Evolutionary conservation across 2,329 filamentous ascomycete genomes (phyloP).

Genomic region (Pseudogymnoascus pannorum): DNA sequence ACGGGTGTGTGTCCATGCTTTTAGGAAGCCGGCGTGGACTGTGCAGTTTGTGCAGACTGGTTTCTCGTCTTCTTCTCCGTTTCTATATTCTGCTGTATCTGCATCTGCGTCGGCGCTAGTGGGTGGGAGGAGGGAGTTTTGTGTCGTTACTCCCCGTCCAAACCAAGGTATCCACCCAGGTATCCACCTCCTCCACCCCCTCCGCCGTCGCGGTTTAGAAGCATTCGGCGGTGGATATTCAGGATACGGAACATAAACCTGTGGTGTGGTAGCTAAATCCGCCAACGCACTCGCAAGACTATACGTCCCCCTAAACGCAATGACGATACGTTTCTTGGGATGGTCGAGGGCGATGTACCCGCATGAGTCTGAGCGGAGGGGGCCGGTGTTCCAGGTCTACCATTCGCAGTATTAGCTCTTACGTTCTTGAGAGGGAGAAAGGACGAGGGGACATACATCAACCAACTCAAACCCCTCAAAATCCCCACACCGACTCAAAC

Average conservation of each 20-base stretch:
- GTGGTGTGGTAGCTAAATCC: slow-evolving; percentile 81
- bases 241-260: slow-evolving; percentile 85
- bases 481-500: slow-evolving; percentile 75
- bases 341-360: slow-evolving; percentile 92
- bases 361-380: slow-evolving; percentile 80
- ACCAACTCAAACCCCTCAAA: slow-evolving; percentile 75
- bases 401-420: neutral
- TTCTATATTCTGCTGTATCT: too few species aligned
- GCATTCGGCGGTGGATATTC: slow-evolving; percentile 19
- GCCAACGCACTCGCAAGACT: slow-evolving; percentile 86
- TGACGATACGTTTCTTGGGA: slow-evolving; percentile 51
- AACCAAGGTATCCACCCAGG: neutral
- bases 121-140: too few species aligned
- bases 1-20: slow-evolving; percentile 73
- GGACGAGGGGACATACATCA: slow-evolving; percentile 37
- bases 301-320: slow-evolving; percentile 92
- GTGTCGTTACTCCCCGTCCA: neutral
- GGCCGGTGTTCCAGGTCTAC: slow-evolving; percentile 81
- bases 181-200: too few species aligned
- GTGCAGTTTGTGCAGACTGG: slow-evolving; percentile 76
- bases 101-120: too few species aligned
- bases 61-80: slow-evolving; percentile 11
- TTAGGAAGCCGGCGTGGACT: slow-evolving; percentile 84
- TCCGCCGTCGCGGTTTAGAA: neutral
- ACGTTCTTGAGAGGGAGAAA: neutral